Base-by-base conservation (phyloP, 257 asterid species). In the Lycium ferocissimum region DNA sequence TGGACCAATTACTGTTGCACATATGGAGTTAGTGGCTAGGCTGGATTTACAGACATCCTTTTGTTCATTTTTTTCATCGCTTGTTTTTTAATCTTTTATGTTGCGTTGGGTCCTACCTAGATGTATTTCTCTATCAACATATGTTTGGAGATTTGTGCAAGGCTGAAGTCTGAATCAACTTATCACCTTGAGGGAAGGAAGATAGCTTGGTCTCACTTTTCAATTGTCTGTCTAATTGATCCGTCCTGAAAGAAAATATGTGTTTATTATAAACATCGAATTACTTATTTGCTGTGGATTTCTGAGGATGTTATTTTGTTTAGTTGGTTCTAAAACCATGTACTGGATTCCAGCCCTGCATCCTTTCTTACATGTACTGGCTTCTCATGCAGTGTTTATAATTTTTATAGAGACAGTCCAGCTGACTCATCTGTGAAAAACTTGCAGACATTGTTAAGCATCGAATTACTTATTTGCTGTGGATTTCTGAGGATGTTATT, bases 371-470 rank as follows among this genome's bases (percentile, higher is more conserved):
- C 85, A 51, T 82, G 63, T 45, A 47, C 8, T 81, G 82, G n/a
- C 12, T 59, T 70, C 33, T 54, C 56, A 76, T 35, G 58, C 22
- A 35, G 8, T 83, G 80, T 69, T 76, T 57, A 65, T 73, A n/a
- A n/a, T n/a, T n/a, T n/a, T n/a, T n/a, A 78, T 33, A 17, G 49
- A 78, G 15, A 53, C 15, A 53, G 33, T 51, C 80, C 66, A 65
- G 40, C 20, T 86, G 84, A 86, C 79, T 33, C 84, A 79, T 78
- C 59, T 82, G 65, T 83, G 66, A 18, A 40, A 82, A 87, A 79
- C 61, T 62, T 86, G 86, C 94, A 97, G 99, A 90, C 95, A 0
- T 75, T 97, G 85, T 85, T 94, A 88, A 87, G 88, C 82, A 92
- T n/a, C n/a, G n/a, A n/a, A n/a, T n/a, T n/a, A n/a, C n/a, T n/a